Conservation (phyloP, 2,329 filamentous ascomycete genomes). For the Tolypocladium cylindrosporum region DNA sequence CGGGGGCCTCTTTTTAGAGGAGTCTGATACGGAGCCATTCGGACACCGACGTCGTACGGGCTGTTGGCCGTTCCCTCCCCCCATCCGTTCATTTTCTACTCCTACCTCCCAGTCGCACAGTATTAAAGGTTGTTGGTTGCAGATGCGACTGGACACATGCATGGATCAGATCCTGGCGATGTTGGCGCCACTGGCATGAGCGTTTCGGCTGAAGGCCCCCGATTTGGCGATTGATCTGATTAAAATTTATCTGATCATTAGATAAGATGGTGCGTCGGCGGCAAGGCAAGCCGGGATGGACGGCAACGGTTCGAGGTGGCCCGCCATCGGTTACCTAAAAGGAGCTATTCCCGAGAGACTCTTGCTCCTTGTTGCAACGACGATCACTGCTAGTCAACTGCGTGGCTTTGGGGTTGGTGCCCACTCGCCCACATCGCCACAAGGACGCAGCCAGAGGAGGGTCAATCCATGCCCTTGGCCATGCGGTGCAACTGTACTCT, state of each 20-base stretch:
- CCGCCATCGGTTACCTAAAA: not conserved
- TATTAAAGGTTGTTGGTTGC: not conserved
- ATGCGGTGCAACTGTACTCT: not conserved
- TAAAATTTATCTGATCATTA: not conserved
- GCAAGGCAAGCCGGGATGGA: not conserved
- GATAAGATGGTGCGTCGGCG: not conserved
- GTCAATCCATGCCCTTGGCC: not conserved
- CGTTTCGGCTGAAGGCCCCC: not conserved
- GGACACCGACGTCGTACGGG: not conserved
- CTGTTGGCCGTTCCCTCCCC: not conserved
- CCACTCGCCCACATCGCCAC: not conserved
- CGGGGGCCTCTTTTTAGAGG: not conserved
- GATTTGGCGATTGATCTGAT: not conserved
- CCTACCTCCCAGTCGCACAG: too few species aligned
- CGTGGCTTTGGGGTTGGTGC: not conserved
- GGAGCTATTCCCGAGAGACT: not conserved
- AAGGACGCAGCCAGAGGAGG: not conserved
- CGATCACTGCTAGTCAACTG: not conserved
- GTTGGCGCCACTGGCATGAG: not conserved
- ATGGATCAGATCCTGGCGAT: not conserved
- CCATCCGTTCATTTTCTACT: not conserved
- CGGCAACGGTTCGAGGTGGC: not conserved
- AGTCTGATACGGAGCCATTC: not conserved
- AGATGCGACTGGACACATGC: not conserved
- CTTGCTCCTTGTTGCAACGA: not conserved